Conservation (phyloP, 2,329 filamentous ascomycete species). For the Aureobasidium subglaciale region DNA sequence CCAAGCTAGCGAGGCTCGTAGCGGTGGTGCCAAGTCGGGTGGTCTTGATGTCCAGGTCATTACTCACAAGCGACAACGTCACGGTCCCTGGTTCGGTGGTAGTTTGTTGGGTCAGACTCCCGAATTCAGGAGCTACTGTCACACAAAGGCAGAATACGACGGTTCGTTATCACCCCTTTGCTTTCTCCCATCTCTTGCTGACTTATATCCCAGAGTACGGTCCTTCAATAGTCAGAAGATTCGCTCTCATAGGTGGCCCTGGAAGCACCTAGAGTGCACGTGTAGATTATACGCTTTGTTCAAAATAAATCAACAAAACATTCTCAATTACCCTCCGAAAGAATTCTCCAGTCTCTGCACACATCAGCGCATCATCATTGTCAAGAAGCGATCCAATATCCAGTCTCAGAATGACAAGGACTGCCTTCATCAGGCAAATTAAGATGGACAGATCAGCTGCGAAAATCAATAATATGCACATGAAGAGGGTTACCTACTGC, state of each 20-base stretch:
- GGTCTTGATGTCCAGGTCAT: slow-evolving; percentile 96
- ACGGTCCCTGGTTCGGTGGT: slow-evolving; percentile 97
- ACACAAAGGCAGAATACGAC: slow-evolving; percentile 73
- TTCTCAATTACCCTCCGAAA: too few relatives aligned
- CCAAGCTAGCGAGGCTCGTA: slow-evolving; percentile 81
- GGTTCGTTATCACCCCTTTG: slow-evolving; percentile 29
- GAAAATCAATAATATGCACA: background rate
- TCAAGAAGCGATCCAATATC: too few relatives aligned
- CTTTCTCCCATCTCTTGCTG: background rate
- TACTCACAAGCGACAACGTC: slow-evolving; percentile 91
- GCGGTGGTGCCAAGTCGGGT: slow-evolving; percentile 85
- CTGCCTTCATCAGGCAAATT: background rate
- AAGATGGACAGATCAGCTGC: background rate
- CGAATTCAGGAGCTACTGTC: slow-evolving; percentile 97
- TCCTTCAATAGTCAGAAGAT: slow-evolving; percentile 88
- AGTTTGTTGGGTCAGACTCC: slow-evolving; percentile 94
- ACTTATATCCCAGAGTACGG: slow-evolving; percentile 68
- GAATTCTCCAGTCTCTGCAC: too few relatives aligned
- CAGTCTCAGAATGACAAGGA: too few relatives aligned
- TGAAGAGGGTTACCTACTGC: background rate
- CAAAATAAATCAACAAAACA: background rate
- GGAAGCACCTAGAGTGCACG: slow-evolving; percentile 57
- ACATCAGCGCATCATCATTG: too few relatives aligned
- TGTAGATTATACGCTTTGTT: slow-evolving; percentile 5
- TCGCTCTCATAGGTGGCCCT: slow-evolving; percentile 86